Evolutionary conservation across 2,329 filamentous ascomycete species (phyloP).

Genomic region (Fusarium brachygibbosum): DNA sequence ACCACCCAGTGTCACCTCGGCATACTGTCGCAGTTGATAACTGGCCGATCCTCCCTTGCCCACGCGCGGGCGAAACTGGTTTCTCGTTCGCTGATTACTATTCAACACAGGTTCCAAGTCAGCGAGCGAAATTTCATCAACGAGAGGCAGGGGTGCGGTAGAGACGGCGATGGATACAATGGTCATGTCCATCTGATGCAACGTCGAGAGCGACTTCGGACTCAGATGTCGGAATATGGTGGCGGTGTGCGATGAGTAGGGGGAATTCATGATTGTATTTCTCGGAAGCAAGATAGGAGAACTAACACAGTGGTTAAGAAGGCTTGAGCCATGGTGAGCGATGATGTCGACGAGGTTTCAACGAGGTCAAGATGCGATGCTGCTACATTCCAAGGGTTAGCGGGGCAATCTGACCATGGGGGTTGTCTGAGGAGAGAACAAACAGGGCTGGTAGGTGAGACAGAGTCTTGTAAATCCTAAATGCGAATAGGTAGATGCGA

Average conservation of each 20-base stretch:
- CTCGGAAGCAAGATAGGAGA: not conserved
- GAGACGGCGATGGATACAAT: constrained; percentile 51
- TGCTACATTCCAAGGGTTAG: constrained; percentile 59
- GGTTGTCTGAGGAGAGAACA: constrained; percentile 25
- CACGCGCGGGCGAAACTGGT: constrained; percentile 90
- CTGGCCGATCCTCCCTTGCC: constrained; percentile 86
- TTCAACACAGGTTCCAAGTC: constrained; percentile 46
- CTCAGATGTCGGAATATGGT: constrained; percentile 53
- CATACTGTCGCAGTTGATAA: constrained; percentile 98
- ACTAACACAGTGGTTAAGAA: constrained; percentile 62
- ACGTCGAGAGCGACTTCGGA: constrained; percentile 52
- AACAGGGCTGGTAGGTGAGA: constrained; percentile 37
- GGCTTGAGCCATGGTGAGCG: constrained; percentile 54
- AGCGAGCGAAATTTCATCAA: constrained; percentile 49
- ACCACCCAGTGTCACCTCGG: constrained; percentile 94
- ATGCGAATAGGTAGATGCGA: constrained; percentile 16
- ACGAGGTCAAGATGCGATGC: constrained; percentile 24
- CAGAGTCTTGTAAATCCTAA: constrained; percentile 21
- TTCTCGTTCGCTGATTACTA: constrained; percentile 88
- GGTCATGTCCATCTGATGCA: constrained; percentile 50
- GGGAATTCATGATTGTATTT: not conserved
- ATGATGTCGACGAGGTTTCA: constrained; percentile 30
- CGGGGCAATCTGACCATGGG: constrained; percentile 53
- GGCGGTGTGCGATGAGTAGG: constrained; percentile 29
- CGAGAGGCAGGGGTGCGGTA: constrained; percentile 20